phyloP scores from a whole-genome alignment of 148 eudicot species.

The Rhododendron ferrugineum region DNA sequence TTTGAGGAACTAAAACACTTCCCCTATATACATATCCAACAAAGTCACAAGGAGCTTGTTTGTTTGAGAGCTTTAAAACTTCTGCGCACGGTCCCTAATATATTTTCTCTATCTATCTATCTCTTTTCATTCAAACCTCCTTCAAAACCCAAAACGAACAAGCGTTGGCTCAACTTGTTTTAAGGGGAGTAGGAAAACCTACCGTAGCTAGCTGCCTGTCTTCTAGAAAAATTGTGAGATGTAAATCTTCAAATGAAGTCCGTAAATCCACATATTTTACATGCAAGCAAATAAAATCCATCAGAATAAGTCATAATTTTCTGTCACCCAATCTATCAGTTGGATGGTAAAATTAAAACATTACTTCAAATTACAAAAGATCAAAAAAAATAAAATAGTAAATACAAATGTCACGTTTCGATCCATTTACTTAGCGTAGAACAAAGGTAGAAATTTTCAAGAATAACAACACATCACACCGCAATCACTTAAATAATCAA shows the following conservation, averaged over 20 bases:
- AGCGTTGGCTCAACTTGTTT: too few relatives aligned
- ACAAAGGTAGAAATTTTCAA: background rate
- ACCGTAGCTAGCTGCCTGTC: background rate
- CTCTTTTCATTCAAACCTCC: too few relatives aligned
- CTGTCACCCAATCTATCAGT: background rate
- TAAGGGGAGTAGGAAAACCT: too few relatives aligned
- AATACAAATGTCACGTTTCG: background rate
- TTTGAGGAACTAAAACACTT: background rate
- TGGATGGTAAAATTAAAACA: background rate
- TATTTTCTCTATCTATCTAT: too few relatives aligned
- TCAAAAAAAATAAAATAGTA: background rate
- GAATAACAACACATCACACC: background rate
- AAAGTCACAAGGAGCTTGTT: too few relatives aligned
- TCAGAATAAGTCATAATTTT: background rate
- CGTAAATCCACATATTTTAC: too few relatives aligned
- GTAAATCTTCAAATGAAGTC: background rate
- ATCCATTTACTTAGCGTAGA: background rate
- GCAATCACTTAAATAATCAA: slow-evolving; percentile 13
- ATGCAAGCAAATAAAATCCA: too few relatives aligned
- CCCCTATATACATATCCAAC: too few relatives aligned
- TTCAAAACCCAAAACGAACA: too few relatives aligned
- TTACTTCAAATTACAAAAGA: background rate
- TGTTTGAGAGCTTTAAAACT: too few relatives aligned
- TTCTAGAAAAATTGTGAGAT: too few relatives aligned
- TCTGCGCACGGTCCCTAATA: too few relatives aligned